Percentiles rank a stretch among this genome's conserved stretches.
Evolutionary conservation across 805 yeast genomes (phyloP).

Genomic region (Monosporozyma yasuniensis): DNA sequence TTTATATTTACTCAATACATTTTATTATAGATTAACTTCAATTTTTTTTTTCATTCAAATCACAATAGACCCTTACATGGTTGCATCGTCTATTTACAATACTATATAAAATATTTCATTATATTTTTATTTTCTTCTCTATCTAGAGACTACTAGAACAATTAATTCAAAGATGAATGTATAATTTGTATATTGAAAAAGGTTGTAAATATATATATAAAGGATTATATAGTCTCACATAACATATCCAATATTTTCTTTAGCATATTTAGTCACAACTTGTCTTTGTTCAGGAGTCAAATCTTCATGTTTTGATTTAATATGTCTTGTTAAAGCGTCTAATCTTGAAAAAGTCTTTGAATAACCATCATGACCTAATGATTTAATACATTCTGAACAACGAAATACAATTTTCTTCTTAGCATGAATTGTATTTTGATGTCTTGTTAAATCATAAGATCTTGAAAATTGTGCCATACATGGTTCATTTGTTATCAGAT

Average conservation of each 20-base stretch:
- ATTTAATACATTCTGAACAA: conserved; percentile 68
- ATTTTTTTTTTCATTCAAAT: no score
- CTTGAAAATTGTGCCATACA: conserved; percentile 58
- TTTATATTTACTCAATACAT: no score
- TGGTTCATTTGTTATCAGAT: conserved; percentile 22
- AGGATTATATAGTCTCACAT: conserved; percentile 2
- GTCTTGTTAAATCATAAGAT: conserved; percentile 89
- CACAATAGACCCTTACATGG: no score
- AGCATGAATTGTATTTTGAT: conserved; percentile 94
- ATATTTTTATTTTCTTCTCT: no score
- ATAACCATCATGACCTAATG: conserved; percentile 34
- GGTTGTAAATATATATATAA: not conserved
- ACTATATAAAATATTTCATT: no score
- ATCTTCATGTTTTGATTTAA: conserved; percentile 76
- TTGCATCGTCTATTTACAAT: no score
- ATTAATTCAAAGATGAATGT: not conserved
- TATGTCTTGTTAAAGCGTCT: conserved; percentile 90
- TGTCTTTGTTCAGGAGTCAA: conserved; percentile 48
- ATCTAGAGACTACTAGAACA: no score
- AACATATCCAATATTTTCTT: conserved; percentile 61
- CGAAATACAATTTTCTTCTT: conserved; percentile 74
- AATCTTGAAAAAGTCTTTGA: conserved; percentile 84
- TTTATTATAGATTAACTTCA: no score
- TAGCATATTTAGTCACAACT: conserved; percentile 64
- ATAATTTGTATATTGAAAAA: not conserved